Percentiles rank a stretch among this genome's conserved stretches.
Conservation (phyloP, 305 asterid genomes). For the Fraxinus dipetala region DNA sequence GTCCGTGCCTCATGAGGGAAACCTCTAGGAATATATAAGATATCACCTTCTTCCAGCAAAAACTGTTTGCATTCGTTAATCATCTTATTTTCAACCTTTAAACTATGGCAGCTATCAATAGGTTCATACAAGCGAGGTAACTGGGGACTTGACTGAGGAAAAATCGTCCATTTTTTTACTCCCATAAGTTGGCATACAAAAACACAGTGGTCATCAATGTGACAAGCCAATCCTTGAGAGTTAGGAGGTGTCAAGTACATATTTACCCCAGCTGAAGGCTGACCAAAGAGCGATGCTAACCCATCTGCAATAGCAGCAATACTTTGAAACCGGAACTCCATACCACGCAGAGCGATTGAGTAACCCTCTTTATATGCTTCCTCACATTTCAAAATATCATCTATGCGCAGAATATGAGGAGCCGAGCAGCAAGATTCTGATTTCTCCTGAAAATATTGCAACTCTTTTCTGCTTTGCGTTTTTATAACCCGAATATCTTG, state of each 20-base stretch:
- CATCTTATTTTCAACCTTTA: conserved; percentile 26
- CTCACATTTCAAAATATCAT: conserved; percentile 51
- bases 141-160: conserved; percentile 34
- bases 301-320: conserved; percentile 59
- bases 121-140: conserved; percentile 72
- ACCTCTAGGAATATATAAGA: conserved; percentile 81
- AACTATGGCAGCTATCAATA: conserved; percentile 22
- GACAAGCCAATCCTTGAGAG: conserved; percentile 81
- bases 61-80: conserved; percentile 39
- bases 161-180: conserved; percentile 58
- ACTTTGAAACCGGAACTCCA: conserved; percentile 56
- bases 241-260: conserved; percentile 73
- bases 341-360: conserved; percentile 74
- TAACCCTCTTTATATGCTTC: conserved; percentile 68
- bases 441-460: conserved; percentile 49
- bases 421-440: conserved; percentile 25
- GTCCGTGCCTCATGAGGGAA: conserved; percentile 70
- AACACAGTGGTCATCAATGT: conserved; percentile 82
- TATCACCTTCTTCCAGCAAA: conserved; percentile 68
- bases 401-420: conserved; percentile 34
- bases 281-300: conserved; percentile 72
- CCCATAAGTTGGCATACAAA: conserved; percentile 81
- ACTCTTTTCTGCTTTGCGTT: conserved; percentile 44
- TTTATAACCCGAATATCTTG: conserved; percentile 74
- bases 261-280: conserved; percentile 79